phyloP scores from a whole-genome alignment of 805 yeast genomes.

The Naumovozyma baii region DNA sequence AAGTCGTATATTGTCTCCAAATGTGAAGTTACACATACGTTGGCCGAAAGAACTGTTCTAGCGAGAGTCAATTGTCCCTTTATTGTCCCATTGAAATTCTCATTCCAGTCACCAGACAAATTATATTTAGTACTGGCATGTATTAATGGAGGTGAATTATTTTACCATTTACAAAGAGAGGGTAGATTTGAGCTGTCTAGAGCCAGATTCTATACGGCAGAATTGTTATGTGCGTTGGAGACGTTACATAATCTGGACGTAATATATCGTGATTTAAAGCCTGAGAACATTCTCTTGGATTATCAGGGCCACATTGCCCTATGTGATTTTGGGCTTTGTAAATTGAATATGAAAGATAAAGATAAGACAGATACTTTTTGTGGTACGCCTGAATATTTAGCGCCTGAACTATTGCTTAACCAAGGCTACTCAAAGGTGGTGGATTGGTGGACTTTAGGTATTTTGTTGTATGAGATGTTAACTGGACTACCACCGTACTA shows the following conservation, averaged over 20 bases:
- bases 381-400: conserved; percentile 94
- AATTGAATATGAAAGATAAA: conserved; percentile 80
- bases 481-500: conserved; percentile 94
- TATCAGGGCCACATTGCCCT: conserved; percentile 95
- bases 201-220: conserved; percentile 87
- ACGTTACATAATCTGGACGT: conserved; percentile 82
- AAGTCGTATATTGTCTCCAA: conserved; percentile 88
- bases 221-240: conserved; percentile 82
- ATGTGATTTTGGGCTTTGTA: conserved; percentile 94
- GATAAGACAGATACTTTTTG: conserved; percentile 88
- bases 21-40: conserved; percentile 87
- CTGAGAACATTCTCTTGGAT: conserved; percentile 86
- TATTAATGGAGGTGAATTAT: conserved; percentile 92
- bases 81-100: conserved; percentile 88
- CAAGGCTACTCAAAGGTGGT: conserved; percentile 91
- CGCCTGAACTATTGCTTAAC: conserved; percentile 83
- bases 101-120: conserved; percentile 88
- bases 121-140: conserved; percentile 80
- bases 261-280: conserved; percentile 88
- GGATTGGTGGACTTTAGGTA: conserved; percentile 97
- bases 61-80: conserved; percentile 89
- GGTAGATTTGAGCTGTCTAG: conserved; percentile 81
- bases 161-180: conserved; percentile 83
- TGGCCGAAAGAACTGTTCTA: conserved; percentile 89
- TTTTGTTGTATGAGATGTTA: conserved; percentile 87